Evolutionary conservation across 495 filamentous ascomycete species (phyloP).

Genomic region (Podospora pseudocomata): DNA sequence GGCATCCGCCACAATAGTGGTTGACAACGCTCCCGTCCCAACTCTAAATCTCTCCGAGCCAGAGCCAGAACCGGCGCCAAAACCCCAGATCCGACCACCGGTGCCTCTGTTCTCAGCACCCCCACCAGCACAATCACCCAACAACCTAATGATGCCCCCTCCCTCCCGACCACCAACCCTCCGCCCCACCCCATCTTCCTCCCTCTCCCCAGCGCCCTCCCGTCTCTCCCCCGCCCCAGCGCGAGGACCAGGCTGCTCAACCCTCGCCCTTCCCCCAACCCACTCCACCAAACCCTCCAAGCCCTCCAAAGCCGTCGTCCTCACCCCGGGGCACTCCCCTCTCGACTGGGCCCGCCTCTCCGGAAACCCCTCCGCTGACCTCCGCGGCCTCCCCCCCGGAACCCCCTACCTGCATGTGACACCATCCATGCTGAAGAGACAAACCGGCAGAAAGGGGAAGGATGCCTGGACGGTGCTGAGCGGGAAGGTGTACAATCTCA

Average conservation of each 20-base stretch:
- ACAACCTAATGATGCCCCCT: constrained; percentile 29
- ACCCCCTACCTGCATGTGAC: constrained; percentile 60
- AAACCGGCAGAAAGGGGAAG: constrained; percentile 74
- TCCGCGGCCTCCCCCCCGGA: constrained; percentile 53
- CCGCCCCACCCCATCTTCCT: constrained; percentile 20
- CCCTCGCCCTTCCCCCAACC: constrained; percentile 46
- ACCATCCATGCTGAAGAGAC: constrained; percentile 67
- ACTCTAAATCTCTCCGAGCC: constrained; percentile 40
- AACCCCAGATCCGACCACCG: constrained; percentile 5
- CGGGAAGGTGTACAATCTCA: constrained; percentile 90
- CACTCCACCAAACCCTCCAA: constrained; percentile 46
- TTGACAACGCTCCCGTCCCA: constrained; percentile 27
- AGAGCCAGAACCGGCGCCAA: constrained; percentile 4
- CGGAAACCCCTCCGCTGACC: constrained; percentile 59
- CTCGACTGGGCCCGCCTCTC: constrained; percentile 90
- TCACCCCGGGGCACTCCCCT: constrained; percentile 84
- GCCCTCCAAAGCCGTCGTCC: constrained; percentile 57
- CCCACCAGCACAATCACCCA: constrained; percentile 20
- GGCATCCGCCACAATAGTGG: constrained; percentile 21
- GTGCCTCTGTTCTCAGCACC: constrained; percentile 18
- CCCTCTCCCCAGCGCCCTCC: constrained; percentile 40
- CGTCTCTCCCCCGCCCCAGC: constrained; percentile 34
- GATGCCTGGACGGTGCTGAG: constrained; percentile 86
- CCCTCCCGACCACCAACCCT: constrained; percentile 31
- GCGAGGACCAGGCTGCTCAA: constrained; percentile 35